These are phyloP conservation scores for Thamnidium elegans DNA, from an alignment of 192 early-diverging fungal species.

Conservation along the genomic window DNA sequence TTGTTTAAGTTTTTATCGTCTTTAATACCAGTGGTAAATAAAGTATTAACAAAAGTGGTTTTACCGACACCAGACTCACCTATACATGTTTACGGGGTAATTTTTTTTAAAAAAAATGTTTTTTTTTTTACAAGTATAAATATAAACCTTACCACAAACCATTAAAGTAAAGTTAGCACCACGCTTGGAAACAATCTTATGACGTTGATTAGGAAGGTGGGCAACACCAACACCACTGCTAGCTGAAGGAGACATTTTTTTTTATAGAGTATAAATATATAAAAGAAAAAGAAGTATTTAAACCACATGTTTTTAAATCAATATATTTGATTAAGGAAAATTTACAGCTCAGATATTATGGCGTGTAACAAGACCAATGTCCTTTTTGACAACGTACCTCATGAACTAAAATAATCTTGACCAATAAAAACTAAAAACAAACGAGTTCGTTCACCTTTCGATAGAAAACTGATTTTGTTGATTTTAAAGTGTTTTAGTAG, in stretches of 20 bases:
- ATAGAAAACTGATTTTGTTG: too few relatives aligned
- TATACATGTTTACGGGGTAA: slow-evolving; percentile 30
- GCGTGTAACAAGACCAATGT: too few relatives aligned
- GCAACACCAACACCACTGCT: slow-evolving; percentile 75
- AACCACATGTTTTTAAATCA: too few relatives aligned
- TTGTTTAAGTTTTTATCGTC: slow-evolving; percentile 31
- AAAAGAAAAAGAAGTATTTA: background rate
- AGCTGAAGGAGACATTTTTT: slow-evolving; percentile 25
- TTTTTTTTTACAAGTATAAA: background rate
- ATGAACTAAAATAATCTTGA: too few relatives aligned
- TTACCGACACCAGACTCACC: slow-evolving; percentile 95
- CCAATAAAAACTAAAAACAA: too few relatives aligned
- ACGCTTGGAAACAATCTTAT: slow-evolving; percentile 85
- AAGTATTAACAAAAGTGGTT: slow-evolving; percentile 97
- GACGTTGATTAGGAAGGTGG: slow-evolving; percentile 91
- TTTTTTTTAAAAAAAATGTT: slow-evolving; percentile 13
- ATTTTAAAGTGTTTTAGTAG: too few relatives aligned
- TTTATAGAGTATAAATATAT: background rate
- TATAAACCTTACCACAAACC: slow-evolving; percentile 88
- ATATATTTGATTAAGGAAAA: too few relatives aligned
- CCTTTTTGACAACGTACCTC: too few relatives aligned
- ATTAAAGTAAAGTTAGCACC: slow-evolving; percentile 95
- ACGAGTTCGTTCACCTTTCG: too few relatives aligned
- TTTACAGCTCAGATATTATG: too few relatives aligned
- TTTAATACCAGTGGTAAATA: slow-evolving; percentile 77